Evolutionary conservation across 192 early-diverging fungal species (phyloP), one percentile per base, ranked within the genome.

Genomic region (Obelidium mucronatum): DNA sequence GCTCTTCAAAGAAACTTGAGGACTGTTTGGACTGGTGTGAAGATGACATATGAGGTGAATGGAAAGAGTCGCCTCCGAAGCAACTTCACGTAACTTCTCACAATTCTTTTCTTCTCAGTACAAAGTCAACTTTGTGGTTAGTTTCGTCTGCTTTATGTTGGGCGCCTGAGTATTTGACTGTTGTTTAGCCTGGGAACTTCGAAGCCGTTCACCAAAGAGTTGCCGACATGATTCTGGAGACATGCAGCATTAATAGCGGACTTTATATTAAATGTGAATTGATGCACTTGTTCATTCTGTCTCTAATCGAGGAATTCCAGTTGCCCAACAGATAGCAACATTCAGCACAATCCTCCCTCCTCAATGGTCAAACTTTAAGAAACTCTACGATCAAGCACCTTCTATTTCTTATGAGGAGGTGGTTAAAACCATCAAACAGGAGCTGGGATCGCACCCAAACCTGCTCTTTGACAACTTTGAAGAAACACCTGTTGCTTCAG

Each of bases 181-280:
- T n/a, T n/a, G n/a, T n/a, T n/a, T n/a, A n/a, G n/a, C n/a, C 85
- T 51, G 88, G 83, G 58, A 76, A 59, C 40, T 84, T 96, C 51
- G 89, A 90, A 54, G 81, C 80, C 11, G 81, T 98, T 30, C 94
- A 97, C 76, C 77, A 87, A 75, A 80, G 92, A 60, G 89, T 90
- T 1, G 93, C 94, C 4, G 79, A 88, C 35, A 77, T 90, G 37
- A 89, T 98, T 55, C 83, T 96, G 55, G 76, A 88, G 44, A 88
- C 92, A 39, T 98, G 94, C 78, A 82, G 88, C 63, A 82, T 86
- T 19, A 98, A 98, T 79, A 92, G 70, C 2, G 95, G 95, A 0
- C 83, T 98, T 28, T 96, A 95, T 77, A 96, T 98, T 64, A 98
- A 98, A 78, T 92, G 91, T 80, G 94, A 93, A 0, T 92, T 93